Evolutionary conservation across 352 stramenopile genomes (phyloP).

Genomic region (Poterioochromonas sp.): DNA sequence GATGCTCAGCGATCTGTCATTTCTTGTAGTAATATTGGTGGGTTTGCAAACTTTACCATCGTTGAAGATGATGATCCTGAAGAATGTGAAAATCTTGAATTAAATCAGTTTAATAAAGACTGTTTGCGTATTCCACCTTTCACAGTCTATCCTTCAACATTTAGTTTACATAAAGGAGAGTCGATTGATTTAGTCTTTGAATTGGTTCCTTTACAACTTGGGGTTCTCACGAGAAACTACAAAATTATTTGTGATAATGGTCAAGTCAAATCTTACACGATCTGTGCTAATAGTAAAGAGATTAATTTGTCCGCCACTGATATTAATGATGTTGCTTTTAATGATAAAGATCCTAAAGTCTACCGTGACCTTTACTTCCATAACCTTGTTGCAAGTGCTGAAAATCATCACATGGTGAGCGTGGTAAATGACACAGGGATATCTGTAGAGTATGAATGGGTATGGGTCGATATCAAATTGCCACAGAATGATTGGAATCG

Average conservation of each 20-base stretch:
- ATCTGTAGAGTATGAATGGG: slow-evolving; percentile 34
- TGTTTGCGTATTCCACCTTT: slow-evolving; percentile 24
- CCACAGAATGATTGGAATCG: neutral
- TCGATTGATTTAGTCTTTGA: slow-evolving; percentile 7
- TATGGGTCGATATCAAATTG: slow-evolving; percentile 8
- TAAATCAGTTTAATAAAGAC: neutral
- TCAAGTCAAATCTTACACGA: neutral
- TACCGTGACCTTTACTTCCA: slow-evolving; percentile 13
- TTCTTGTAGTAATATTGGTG: slow-evolving; percentile 10
- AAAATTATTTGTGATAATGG: slow-evolving; percentile 23
- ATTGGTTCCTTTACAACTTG: slow-evolving; percentile 21
- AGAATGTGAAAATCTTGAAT: neutral
- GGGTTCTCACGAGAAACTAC: neutral
- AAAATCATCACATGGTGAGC: neutral
- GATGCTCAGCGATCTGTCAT: neutral
- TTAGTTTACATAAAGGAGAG: neutral
- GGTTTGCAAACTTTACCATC: neutral
- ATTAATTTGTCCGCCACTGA: neutral
- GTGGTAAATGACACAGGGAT: slow-evolving; percentile 27
- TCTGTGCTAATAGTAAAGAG: neutral
- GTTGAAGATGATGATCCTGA: neutral
- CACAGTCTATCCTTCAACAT: slow-evolving; percentile 25
- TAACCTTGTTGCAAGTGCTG: neutral
- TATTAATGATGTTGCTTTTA: slow-evolving; percentile 2
- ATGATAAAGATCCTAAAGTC: neutral